A percentile compares a stretch with the other conserved stretches of the same genome.
Conservation (phyloP, 805 yeast species). For the Lipomyces anomalus region DNA sequence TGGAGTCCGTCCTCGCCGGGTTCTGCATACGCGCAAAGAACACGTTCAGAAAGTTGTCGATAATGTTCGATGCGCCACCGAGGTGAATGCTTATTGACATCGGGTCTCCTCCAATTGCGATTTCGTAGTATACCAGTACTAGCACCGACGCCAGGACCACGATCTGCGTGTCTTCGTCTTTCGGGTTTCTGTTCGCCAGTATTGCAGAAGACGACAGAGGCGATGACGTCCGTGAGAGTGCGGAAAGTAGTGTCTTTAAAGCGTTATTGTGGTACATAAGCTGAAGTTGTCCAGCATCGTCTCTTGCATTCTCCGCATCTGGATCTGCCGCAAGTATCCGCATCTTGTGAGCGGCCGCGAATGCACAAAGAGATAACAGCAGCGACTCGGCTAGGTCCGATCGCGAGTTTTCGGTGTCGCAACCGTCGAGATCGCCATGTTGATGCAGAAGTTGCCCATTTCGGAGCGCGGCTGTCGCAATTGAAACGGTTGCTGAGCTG, state of each 20-base stretch:
- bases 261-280: constrained; percentile 19
- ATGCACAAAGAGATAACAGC: constrained; percentile 9
- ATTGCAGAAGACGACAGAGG: no score
- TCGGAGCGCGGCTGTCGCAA: no score
- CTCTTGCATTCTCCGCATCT: not conserved
- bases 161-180: constrained; percentile 20
- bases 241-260: constrained; percentile 11
- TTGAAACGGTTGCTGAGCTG: no score
- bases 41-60: constrained; percentile 17
- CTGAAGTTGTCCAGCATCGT: constrained; percentile 1
- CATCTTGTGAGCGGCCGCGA: constrained; percentile 16
- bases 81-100: constrained; percentile 19
- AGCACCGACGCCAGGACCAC: constrained; percentile 17
- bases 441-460: no score
- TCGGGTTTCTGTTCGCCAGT: constrained; percentile 4
- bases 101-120: constrained; percentile 20
- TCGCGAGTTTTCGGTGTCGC: no score
- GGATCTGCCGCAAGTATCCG: not conserved
- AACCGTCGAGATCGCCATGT: not conserved
- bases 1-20: not conserved
- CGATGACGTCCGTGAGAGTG: no score
- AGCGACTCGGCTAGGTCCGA: no score
- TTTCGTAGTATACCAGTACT: constrained; percentile 22
- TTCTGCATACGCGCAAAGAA: constrained; percentile 12
- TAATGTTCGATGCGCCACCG: constrained; percentile 21